Conservation (phyloP, 139 green algal species). For the Micromonas pusilla region DNA sequence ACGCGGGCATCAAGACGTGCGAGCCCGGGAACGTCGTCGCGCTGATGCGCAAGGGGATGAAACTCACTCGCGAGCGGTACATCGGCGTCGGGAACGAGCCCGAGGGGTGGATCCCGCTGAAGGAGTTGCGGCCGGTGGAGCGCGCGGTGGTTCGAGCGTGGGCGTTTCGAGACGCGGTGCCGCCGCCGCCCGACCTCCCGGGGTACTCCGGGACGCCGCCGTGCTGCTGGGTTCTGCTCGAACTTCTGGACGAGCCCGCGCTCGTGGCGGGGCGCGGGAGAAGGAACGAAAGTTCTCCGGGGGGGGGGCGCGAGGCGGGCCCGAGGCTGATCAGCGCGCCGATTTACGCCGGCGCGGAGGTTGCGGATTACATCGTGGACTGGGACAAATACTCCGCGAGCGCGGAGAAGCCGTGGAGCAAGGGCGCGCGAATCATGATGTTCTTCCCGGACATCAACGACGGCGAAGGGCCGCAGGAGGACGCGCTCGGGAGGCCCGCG, state of each 20-base stretch:
- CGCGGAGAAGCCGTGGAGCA: background rate
- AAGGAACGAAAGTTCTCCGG: no score
- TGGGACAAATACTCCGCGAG: background rate
- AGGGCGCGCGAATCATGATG: background rate
- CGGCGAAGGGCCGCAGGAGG: no score
- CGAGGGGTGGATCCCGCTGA: background rate
- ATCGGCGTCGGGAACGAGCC: background rate
- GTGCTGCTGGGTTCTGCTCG: background rate
- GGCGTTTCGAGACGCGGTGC: background rate
- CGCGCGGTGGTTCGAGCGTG: background rate
- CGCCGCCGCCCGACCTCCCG: no score
- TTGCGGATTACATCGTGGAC: background rate
- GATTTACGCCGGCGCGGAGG: background rate
- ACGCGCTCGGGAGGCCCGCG: background rate
- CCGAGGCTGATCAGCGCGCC: background rate
- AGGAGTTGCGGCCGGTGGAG: background rate
- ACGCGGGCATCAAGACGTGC: background rate
- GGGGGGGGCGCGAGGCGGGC: background rate
- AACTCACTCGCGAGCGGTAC: background rate
- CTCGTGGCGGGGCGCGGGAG: background rate
- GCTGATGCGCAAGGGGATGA: background rate
- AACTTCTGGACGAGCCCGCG: background rate
- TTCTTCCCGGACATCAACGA: background rate
- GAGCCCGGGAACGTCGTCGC: background rate
- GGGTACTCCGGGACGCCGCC: background rate